phyloP scores from a whole-genome alignment of 2,329 filamentous ascomycete species.

The Ophiocordyceps camponoti-floridani region DNA sequence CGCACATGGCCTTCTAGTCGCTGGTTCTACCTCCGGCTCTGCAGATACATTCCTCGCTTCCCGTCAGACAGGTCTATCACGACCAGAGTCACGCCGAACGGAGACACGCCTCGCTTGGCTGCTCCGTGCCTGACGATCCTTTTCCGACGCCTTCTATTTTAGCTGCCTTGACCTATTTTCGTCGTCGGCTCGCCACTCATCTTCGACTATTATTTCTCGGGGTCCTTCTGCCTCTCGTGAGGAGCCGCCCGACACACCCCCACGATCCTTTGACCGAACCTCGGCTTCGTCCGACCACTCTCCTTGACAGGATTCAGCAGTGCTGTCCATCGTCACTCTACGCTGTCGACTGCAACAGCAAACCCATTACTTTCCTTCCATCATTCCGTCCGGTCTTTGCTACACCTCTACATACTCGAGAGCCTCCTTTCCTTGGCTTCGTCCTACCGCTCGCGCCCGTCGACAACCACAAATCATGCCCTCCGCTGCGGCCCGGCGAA shows the following conservation, averaged over 20 bases:
- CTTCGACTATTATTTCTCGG: constrained; percentile 1
- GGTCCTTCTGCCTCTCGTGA: constrained; percentile 1
- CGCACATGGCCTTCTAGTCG: constrained; percentile 4
- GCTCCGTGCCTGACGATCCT: constrained; percentile 5
- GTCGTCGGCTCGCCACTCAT: background rate
- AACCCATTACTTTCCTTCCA: constrained; percentile 4
- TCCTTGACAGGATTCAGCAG: constrained; percentile 29
- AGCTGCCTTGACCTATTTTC: background rate
- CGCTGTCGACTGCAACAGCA: constrained; percentile 4
- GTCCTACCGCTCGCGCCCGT: background rate
- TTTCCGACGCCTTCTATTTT: background rate
- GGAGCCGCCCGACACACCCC: background rate
- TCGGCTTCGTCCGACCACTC: constrained; percentile 4
- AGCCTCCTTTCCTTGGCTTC: background rate
- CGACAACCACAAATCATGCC: constrained; percentile 28
- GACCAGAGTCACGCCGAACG: constrained; percentile 3
- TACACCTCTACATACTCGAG: background rate
- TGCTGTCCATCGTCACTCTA: constrained; percentile 22
- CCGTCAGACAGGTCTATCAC: constrained; percentile 4
- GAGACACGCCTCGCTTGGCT: constrained; percentile 3
- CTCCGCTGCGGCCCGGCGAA: constrained; percentile 39
- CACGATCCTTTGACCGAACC: constrained; percentile 5
- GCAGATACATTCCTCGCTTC: constrained; percentile 9
- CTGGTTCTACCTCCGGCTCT: constrained; percentile 7
- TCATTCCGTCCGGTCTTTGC: constrained; percentile 3